Evolutionary conservation across 495 filamentous ascomycete genomes (phyloP).

Genomic region (Penicillium longicatenatum): DNA sequence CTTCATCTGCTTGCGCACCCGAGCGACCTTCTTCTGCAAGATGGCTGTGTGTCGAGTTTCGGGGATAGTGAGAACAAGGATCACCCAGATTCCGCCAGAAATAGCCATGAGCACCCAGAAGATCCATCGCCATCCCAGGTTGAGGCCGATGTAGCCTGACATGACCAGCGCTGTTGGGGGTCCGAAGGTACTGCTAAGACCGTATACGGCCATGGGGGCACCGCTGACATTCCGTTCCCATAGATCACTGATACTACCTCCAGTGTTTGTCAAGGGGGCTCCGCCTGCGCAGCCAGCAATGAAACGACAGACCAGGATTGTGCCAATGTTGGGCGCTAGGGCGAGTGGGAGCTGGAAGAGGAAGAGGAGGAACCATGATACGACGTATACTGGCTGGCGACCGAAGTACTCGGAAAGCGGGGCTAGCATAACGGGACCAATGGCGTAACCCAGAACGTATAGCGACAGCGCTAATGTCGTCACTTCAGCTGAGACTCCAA

Average conservation of each 20-base stretch:
- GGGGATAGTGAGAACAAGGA: constrained; percentile 39
- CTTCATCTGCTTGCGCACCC: constrained; percentile 52
- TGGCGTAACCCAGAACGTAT: constrained; percentile 54
- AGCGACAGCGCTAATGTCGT: constrained; percentile 53
- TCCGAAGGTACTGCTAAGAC: constrained; percentile 44
- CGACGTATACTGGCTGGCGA: constrained; percentile 55
- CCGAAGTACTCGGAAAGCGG: constrained; percentile 69
- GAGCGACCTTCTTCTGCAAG: constrained; percentile 53
- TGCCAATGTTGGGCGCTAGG: constrained; percentile 52
- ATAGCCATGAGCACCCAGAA: constrained; percentile 53
- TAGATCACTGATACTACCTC: constrained; percentile 41
- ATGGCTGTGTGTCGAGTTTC: constrained; percentile 51
- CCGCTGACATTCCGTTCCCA: constrained; percentile 54
- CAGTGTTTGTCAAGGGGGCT: constrained; percentile 52
- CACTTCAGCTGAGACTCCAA: constrained; percentile 43
- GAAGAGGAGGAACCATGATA: constrained; percentile 59
- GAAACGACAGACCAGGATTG: constrained; percentile 60
- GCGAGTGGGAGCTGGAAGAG: constrained; percentile 63
- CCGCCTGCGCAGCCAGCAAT: constrained; percentile 56
- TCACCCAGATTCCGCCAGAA: constrained; percentile 44
- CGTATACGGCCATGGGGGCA: constrained; percentile 60
- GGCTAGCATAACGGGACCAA: constrained; percentile 59
- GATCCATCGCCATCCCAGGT: constrained; percentile 39
- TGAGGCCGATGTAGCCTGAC: constrained; percentile 43
- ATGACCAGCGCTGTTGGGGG: constrained; percentile 45